Evolutionary conservation across 2,329 filamentous ascomycete genomes (phyloP).

Genomic region (Epichloe hybrida): DNA sequence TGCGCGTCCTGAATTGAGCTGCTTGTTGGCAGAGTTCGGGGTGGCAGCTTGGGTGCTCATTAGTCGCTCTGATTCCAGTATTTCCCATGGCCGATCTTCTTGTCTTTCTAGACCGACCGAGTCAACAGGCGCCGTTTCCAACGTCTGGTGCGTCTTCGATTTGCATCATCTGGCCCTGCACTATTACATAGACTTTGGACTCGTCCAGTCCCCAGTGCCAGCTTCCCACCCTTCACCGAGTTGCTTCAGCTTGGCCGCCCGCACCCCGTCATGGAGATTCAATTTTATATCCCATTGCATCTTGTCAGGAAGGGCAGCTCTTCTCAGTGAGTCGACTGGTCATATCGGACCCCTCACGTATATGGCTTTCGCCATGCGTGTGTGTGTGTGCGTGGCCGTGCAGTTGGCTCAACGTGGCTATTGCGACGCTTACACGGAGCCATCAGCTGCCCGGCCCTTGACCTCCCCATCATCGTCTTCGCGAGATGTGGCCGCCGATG

Average conservation of each 20-base stretch:
- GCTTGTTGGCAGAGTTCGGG: not conserved
- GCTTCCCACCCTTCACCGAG: too few relatives aligned
- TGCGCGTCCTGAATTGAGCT: not conserved
- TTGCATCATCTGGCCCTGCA: not conserved
- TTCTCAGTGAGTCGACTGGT: conserved; percentile 13
- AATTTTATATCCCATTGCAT: conserved; percentile 22
- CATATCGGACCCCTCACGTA: not conserved
- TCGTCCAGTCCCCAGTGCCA: too few relatives aligned
- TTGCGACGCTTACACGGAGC: conserved; percentile 21
- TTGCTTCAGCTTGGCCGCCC: not conserved
- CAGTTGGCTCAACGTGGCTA: conserved; percentile 15
- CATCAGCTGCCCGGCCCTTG: conserved; percentile 4
- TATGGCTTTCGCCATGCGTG: not conserved
- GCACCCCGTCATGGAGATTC: conserved; percentile 22
- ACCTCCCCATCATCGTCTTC: not conserved
- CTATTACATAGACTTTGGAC: too few relatives aligned
- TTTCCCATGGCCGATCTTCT: not conserved
- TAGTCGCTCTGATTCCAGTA: not conserved
- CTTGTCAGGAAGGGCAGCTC: conserved; percentile 9
- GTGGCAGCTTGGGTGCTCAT: not conserved
- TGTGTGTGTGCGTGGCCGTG: too few relatives aligned
- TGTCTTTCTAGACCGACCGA: too few relatives aligned
- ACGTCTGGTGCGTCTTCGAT: not conserved
- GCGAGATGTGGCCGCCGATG: conserved; percentile 2
- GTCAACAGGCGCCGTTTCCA: not conserved